These are phyloP conservation scores for Rasamsonia emersonii DNA, from an alignment of 2,329 filamentous ascomycete species.

Conservation along the genomic window DNA sequence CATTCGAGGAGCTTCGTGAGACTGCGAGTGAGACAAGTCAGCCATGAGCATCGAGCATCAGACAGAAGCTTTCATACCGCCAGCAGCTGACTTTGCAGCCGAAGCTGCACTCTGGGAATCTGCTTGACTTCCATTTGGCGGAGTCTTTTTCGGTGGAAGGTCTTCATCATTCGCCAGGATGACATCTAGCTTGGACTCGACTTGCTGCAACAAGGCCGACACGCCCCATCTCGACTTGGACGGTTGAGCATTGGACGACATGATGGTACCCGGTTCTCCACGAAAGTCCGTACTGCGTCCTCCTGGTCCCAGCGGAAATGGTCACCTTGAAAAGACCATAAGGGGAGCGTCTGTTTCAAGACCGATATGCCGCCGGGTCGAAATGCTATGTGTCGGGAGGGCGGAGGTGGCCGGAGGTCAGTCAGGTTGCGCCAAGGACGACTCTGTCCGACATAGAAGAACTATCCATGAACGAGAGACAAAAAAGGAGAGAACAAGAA, in stretches of 20 bases:
- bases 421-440: too few relatives aligned
- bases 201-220: constrained; percentile 66
- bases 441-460: too few relatives aligned
- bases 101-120: constrained; percentile 14
- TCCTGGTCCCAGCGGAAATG: constrained; percentile 10
- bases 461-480: too few relatives aligned
- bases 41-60: constrained; percentile 6
- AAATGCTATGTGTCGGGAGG: too few relatives aligned
- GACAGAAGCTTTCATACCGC: constrained; percentile 19
- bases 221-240: constrained; percentile 61
- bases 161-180: constrained; percentile 76
- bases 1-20: constrained; percentile 58
- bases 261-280: constrained; percentile 12
- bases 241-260: constrained; percentile 28
- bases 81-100: constrained; percentile 14
- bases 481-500: too few relatives aligned
- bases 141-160: constrained; percentile 23
- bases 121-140: too few relatives aligned
- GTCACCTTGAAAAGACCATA: constrained; percentile 1
- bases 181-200: constrained; percentile 86
- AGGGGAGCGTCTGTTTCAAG: constrained; percentile 1
- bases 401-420: too few relatives aligned
- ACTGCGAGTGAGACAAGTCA: constrained; percentile 32
- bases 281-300: constrained; percentile 11
- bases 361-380: too few relatives aligned